Evolutionary conservation across 1,284 basidiomycete species (phyloP).

Genomic region (Vanrija sp.): DNA sequence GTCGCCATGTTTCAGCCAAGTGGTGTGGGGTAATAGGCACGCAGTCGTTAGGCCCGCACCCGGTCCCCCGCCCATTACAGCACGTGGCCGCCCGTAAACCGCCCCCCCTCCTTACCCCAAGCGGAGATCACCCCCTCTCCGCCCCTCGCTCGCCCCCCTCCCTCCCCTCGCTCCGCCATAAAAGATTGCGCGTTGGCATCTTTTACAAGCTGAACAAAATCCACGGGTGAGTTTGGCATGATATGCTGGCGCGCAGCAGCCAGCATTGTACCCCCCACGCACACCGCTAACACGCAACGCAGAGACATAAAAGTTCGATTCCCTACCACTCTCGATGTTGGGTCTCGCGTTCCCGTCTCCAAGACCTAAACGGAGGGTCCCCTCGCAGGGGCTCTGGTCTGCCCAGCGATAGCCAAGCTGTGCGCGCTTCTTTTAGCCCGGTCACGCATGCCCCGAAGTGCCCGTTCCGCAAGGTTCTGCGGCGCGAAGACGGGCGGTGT

Average conservation of each 20-base stretch:
- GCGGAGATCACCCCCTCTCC: no score
- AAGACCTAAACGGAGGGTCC: slow-evolving; percentile 26
- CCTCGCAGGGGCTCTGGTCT: slow-evolving; percentile 3
- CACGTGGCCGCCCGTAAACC: no score
- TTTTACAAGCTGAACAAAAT: slow-evolving; percentile 2
- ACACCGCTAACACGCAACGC: neutral
- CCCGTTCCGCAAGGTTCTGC: slow-evolving; percentile 12
- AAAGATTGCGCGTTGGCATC: neutral
- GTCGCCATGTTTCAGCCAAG: no score
- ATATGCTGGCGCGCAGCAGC: neutral
- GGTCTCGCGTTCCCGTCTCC: slow-evolving; percentile 49
- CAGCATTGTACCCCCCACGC: neutral
- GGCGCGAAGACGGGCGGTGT: slow-evolving; percentile 22
- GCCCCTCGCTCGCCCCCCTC: no score
- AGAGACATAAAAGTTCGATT: slow-evolving; percentile 50
- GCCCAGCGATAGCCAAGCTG: slow-evolving; percentile 38
- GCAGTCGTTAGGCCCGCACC: no score
- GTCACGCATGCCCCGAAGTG: slow-evolving; percentile 14
- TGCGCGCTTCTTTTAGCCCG: slow-evolving; percentile 6
- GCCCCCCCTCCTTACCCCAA: no score
- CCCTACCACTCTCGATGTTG: slow-evolving; percentile 39
- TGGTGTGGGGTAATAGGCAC: no score
- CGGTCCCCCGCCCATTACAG: no score
- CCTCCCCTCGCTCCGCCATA: neutral
- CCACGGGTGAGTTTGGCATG: neutral